Base-by-base conservation (phyloP, 1,284 basidiomycete genomes). In the Kalmanozyma brasiliensis region DNA sequence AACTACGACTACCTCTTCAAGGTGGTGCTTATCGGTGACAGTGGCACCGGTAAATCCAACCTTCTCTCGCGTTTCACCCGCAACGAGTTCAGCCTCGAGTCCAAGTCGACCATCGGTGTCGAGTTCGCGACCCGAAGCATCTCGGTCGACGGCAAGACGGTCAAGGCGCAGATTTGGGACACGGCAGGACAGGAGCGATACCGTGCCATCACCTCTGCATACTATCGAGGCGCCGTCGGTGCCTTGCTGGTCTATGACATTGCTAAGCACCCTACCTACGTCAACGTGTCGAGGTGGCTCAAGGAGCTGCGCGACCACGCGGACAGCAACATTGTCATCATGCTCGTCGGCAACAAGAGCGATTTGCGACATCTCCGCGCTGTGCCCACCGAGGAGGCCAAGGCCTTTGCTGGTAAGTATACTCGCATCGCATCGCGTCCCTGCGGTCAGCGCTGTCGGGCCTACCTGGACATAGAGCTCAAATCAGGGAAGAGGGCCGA, bases 81-180 rank as follows among this genome's bases (percentile, higher is more conserved):
- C 74, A 98, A 98, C 83, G 95, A 98, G 85, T 99, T 98, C 89
- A 96, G 95, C 86, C 88, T 96, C 80, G 95, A 98, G 83, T 94
- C 93, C 63, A 98, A 98, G 69, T 76, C 73, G 43, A 98, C 95
- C 20, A 98, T 99, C 83, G 95, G 95, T 60, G 96, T 99, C 78
- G 96, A 99, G 84, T 98, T 99, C 82, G 95, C 95, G 9, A 98
- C 95, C 45, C 88, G 96, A 79, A 93, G 93, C 45, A 93, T 95
- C 83, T 91, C 88, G 71, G 92, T 98, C 16, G 95, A 98, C 83
- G 89, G 89, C 40, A 99, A 99, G 89, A 96, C 91, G 6, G 88
- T 99, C 78, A 98, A 98, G 85, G 95, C 95, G 26, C 95, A 99
- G 85, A 98, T 99, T 78, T 99, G 95, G 95, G 96, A 99, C 85